Base-by-base conservation (phyloP, 2,329 filamentous ascomycete genomes). In the Colletotrichum noveboracense region DNA sequence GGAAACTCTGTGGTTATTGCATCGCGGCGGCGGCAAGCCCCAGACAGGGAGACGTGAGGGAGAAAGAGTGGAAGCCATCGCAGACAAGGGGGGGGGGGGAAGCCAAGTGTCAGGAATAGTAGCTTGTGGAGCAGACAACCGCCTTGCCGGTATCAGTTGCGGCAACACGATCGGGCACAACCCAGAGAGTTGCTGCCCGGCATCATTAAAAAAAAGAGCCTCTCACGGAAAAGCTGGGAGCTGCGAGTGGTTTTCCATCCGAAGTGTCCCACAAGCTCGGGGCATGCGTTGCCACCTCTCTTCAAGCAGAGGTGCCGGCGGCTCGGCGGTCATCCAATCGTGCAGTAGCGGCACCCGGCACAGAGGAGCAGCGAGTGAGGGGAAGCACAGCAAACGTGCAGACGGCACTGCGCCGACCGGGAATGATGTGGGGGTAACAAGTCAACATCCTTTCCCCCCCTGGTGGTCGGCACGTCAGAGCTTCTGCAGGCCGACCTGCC, bases 331-430 rank as follows among this genome's bases (percentile, higher is more conserved):
- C 67, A 18, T 62, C 67, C 21, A 7, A 52, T 61, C 32, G 24
- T 58, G 26, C 48, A 48, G 34, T 61, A 36, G 56, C 43, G 30
- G 34, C n/a, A 52, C 43, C 36, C 71, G 61, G 28, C 64, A 21
- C 26, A 34, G 21, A 32, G n/a, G 24, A 43, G 21, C 21, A 28
- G 26, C 43, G 32, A 61, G 58, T 32, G 58, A 34, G 18, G 21
- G 18, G 18, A 61, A 34, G 58, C n/a, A 21, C 21, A 26, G 21
- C 8, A 28, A 18, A 52, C 43, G 6, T 52, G 43, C 24, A 2
- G 26, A 14, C 71, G 71, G 71, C 71, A 74, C 67, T 52, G 60
- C 68, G 71, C 71, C 71, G 71, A 74, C 28, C 24, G n/a, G 61
- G n/a, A 26, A 32, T 61, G 16, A 32, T 28, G 61, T 58, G 61